Base-by-base conservation (phyloP, 805 yeast genomes). In the Sugiyamaella marilandica region DNA sequence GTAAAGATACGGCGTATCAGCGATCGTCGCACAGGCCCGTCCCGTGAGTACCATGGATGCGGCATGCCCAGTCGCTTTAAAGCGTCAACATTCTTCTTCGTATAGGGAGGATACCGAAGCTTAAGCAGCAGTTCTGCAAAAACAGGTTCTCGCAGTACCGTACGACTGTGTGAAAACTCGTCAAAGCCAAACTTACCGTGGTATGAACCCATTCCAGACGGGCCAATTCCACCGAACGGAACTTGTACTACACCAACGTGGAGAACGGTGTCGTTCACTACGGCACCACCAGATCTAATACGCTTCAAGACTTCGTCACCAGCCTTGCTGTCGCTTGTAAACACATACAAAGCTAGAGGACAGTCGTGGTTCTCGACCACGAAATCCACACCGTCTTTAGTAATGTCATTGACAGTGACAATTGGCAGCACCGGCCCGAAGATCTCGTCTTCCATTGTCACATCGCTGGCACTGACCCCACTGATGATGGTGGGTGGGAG, bases 141-240 rank as follows among this genome's bases (percentile, higher is more conserved):
- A 54, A 74, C 75, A 13, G 85, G 83, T 65, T 85, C 87, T 46
- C 74, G 77, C 58, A 87, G 65, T 2, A 83, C 73, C 0, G 90
- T 78, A 61, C 95, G 78, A 64, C 79, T 80, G 66, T 87, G 95
- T 1, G 89, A 78, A 64, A 91, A 91, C n/a, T 85, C 74, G 44
- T 82, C 79, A 56, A 82, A 76, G 8, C 90, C 84, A 65, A 70
- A 75, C 56, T 69, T 70, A 2, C 97, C 96, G 65, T 90, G 97
- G 69, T 89, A 90, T 33, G 77, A 70, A 10, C 97, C 97, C 53
- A 74, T 72, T 1, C 98, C 98, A 0, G 96, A 87, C 13, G 65
- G 65, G 11, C 97, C 97, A 52, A 91, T 71, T 21, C 98, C 98
- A 33, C 98, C 98, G 69, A 91, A 92, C 24, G 97, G 97, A 2